A percentile compares a stretch with the other conserved stretches of the same genome.
These are phyloP conservation scores for Pseudocercospora cruenta DNA, from an alignment of 2,329 filamentous ascomycete species.

Conservation along the genomic window DNA sequence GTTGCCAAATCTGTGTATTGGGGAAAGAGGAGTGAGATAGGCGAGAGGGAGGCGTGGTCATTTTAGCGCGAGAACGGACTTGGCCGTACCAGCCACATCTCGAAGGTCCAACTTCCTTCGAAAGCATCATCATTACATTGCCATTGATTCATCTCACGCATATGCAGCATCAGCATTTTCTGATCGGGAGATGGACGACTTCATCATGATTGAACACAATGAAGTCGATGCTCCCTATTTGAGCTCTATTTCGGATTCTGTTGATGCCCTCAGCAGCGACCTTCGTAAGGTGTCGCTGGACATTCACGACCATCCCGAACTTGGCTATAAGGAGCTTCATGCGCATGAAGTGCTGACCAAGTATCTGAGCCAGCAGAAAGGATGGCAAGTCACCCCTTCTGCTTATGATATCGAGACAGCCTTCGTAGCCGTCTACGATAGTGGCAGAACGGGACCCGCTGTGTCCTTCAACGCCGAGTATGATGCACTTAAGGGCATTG, in stretches of 20 bases:
- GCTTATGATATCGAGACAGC: slow-evolving; percentile 58
- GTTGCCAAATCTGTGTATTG: no score
- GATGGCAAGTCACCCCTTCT: slow-evolving; percentile 55
- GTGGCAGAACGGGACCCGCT: slow-evolving; percentile 41
- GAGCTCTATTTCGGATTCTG: slow-evolving; percentile 42
- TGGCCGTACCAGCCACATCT: no score
- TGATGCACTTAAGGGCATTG: slow-evolving; percentile 47
- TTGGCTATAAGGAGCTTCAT: slow-evolving; percentile 53
- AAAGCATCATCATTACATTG: no score
- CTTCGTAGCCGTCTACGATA: slow-evolving; percentile 57
- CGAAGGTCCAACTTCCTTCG: no score
- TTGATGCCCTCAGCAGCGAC: slow-evolving; percentile 45
- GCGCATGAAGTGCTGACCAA: slow-evolving; percentile 56
- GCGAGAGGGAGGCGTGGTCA: no score
- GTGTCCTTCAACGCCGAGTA: slow-evolving; percentile 47
- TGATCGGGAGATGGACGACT: neutral
- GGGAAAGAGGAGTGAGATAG: no score
- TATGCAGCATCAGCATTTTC: neutral
- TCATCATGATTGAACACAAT: slow-evolving; percentile 14
- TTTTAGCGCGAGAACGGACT: no score
- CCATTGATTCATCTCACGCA: slow-evolving; percentile 2
- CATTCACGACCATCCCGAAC: slow-evolving; percentile 52
- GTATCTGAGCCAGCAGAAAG: slow-evolving; percentile 49
- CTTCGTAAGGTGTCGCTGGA: slow-evolving; percentile 54
- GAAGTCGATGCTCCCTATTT: slow-evolving; percentile 18